Conservation (phyloP, 164 flowering plant genomes). For the Cinnamomum micranthum region DNA sequence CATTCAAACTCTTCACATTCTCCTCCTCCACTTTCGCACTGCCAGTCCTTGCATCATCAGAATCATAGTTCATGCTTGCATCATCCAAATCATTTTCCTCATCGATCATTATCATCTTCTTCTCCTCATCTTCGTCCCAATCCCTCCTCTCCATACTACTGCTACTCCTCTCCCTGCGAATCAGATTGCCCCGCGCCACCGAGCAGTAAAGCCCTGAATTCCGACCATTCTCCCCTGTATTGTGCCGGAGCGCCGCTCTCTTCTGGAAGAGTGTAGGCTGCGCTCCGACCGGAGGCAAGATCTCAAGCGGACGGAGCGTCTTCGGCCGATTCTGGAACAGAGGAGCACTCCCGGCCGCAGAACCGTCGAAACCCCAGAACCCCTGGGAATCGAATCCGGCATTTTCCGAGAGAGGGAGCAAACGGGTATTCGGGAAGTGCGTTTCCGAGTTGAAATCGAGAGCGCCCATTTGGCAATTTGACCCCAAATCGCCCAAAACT, state of each 20-base stretch:
- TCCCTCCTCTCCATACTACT: too few species aligned
- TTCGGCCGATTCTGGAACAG: constrained; percentile 41
- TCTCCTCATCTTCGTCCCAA: constrained; percentile 14
- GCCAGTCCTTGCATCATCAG: constrained; percentile 51
- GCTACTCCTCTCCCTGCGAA: too few species aligned
- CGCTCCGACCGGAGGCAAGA: constrained; percentile 47
- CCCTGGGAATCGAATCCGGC: constrained; percentile 23
- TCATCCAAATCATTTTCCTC: constrained; percentile 59
- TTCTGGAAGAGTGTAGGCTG: constrained; percentile 73
- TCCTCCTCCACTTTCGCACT: constrained; percentile 31
- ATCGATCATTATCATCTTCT: constrained; percentile 36
- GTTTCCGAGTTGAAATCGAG: constrained; percentile 31
- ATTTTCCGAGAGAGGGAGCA: constrained; percentile 35
- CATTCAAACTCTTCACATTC: constrained; percentile 38
- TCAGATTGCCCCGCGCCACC: neutral
- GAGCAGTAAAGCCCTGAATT: neutral
- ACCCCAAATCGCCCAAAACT: constrained; percentile 35
- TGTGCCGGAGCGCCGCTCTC: constrained; percentile 65
- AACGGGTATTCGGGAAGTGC: constrained; percentile 28
- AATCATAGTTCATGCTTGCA: constrained; percentile 68
- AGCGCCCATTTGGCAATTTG: constrained; percentile 34
- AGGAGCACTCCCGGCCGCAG: constrained; percentile 10
- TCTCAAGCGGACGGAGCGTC: constrained; percentile 51
- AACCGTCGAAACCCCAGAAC: constrained; percentile 37
- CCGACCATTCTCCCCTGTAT: constrained; percentile 13